Evolutionary conservation across 2,329 filamentous ascomycete species (phyloP), one percentile per base, ranked within the genome.

Genomic region (Tolypocladium endophyticum): DNA sequence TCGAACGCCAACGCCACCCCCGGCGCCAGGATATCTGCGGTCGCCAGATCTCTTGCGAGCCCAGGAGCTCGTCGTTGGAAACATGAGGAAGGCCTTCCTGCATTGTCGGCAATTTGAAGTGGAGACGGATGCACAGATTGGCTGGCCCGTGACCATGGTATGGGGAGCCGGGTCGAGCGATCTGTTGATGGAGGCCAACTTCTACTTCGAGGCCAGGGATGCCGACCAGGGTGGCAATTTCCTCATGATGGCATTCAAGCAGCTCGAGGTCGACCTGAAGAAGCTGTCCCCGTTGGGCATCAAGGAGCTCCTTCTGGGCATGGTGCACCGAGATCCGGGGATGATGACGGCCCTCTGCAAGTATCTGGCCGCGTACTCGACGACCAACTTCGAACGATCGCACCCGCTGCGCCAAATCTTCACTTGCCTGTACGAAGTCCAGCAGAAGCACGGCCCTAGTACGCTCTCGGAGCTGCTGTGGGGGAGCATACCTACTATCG

Each of bases 271-370:
- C 55, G 76, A 78, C 58, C 62, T 78, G 53, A 75, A 72, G 62
- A 75, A 74, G 53, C 69, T 77, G 12, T 76, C 76, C 2, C 75
- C 76, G 1, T 72, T 76, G 55, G 74, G 74, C 2, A 76, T 78
- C 58, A 71, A 74, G 54, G 76, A 78, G 62, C 62, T 78, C 25
- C 66, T 78, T 20, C 63, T 77, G 28, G 74, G 75, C 47, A 77
- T 78, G 74, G 74, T 77, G 7, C 70, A 75, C 56, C 72, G 76
- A 38, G 75, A 78, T 58, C 71, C 73, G 18, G 75, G 75, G 23
- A 72, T 78, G 71, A 75, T 77, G 69, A 76, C 74, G n/a, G 74
- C 76, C 1, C 67, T 78, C 18, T 78, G 73, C 67, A 77, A 78
- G 59, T 78, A 77, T 60, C 64, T 78, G 38, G 74, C 75, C 2